A percentile compares a stretch with the other conserved stretches of the same genome.
phyloP scores from a whole-genome alignment of 495 filamentous ascomycete species.

The Xylaria venustula region DNA sequence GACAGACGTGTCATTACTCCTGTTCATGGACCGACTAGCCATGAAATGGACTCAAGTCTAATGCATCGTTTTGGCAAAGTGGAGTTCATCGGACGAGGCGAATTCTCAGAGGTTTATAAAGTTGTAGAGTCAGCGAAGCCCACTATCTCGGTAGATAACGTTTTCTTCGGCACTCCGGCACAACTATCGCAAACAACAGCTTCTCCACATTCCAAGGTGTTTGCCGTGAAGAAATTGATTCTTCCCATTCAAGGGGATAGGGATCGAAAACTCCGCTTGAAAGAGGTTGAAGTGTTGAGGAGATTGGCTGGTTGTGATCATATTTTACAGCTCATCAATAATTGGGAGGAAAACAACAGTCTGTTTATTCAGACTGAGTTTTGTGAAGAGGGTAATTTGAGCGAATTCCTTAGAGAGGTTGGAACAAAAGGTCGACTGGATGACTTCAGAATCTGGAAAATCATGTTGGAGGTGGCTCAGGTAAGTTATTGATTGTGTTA shows the following conservation, averaged over 20 bases:
- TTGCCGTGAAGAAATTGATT: constrained; percentile 90
- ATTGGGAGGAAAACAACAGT: constrained; percentile 77
- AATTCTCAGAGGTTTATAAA: constrained; percentile 89
- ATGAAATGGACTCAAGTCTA: constrained; percentile 68
- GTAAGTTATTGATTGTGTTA: constrained; percentile 48
- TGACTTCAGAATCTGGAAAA: constrained; percentile 98
- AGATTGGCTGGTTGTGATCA: constrained; percentile 74
- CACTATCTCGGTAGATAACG: constrained; percentile 16
- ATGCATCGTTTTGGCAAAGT: constrained; percentile 72
- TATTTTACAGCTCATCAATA: constrained; percentile 73
- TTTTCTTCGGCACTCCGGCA: constrained; percentile 28
- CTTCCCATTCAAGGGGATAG: constrained; percentile 69
- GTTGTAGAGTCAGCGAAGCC: constrained; percentile 51
- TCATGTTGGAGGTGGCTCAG: constrained; percentile 76
- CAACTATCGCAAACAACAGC: constrained; percentile 43
- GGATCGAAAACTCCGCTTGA: constrained; percentile 74
- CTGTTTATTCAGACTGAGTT: constrained; percentile 97
- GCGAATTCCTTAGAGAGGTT: constrained; percentile 73
- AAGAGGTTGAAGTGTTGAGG: constrained; percentile 75
- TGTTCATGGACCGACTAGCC: constrained; percentile 31
- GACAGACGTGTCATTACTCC: constrained; percentile 41
- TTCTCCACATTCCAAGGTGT: constrained; percentile 53
- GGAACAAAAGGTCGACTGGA: constrained; percentile 84
- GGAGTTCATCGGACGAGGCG: constrained; percentile 76
- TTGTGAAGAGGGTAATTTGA: constrained; percentile 88